Conservation (phyloP, 1,139 yeast genomes). For the Sugiyamaella sp. region DNA sequence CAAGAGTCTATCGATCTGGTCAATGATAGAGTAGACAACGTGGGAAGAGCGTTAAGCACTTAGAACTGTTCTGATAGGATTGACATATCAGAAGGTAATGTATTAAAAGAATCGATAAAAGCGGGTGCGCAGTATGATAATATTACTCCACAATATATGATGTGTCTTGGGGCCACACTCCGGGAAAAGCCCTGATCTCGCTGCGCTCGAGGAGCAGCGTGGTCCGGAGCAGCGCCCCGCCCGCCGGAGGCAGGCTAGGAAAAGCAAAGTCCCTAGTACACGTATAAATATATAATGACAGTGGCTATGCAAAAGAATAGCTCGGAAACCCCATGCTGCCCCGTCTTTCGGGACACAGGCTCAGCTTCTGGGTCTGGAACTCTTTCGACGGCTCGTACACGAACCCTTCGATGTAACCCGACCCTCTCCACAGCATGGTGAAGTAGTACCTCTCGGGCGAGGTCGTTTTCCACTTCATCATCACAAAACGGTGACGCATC, state of each 20-base stretch:
- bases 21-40: no score
- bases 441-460: conserved; percentile 11
- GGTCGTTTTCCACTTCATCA: conserved; percentile 15
- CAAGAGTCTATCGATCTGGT: no score
- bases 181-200: no score
- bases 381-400: conserved; percentile 16
- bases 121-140: no score
- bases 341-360: conserved; percentile 12
- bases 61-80: no score
- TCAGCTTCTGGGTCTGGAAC: conserved; percentile 12
- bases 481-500: conserved; percentile 15
- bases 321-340: conserved; percentile 18
- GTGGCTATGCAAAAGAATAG: conserved; percentile 4
- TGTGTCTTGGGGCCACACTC: no score
- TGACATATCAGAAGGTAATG: no score
- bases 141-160: no score
- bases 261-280: background rate
- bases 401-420: conserved; percentile 16
- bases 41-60: no score
- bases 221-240: background rate
- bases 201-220: no score
- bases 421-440: conserved; percentile 16
- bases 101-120: no score
- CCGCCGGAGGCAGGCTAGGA: background rate
- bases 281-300: background rate